Evolutionary conservation across 768 basidiomycete genomes (phyloP).

Genomic region (Candolleomyces aberdarensis): DNA sequence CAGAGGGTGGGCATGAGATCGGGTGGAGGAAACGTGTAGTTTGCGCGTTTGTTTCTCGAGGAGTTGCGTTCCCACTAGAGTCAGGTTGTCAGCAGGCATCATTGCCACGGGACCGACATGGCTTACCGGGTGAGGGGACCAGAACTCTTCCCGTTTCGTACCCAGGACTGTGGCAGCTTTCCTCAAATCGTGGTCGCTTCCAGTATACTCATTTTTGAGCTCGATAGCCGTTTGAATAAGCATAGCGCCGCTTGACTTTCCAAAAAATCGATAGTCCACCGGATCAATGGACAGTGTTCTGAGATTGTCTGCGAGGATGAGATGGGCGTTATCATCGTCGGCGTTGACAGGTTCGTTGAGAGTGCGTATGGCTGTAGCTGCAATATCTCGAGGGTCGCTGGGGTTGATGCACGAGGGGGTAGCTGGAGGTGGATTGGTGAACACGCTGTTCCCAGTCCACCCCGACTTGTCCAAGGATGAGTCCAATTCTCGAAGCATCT

Average conservation of each 20-base stretch:
- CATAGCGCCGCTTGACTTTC: conserved; percentile 55
- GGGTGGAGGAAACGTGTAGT: conserved; percentile 45
- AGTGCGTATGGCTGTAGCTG: conserved; percentile 33
- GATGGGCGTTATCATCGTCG: conserved; percentile 32
- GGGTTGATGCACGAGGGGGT: not conserved
- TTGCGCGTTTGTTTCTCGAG: conserved; percentile 11
- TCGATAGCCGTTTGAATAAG: conserved; percentile 54
- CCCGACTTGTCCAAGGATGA: conserved; percentile 23
- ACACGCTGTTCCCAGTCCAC: conserved; percentile 16
- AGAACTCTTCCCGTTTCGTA: conserved; percentile 33
- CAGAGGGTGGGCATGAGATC: conserved; percentile 53
- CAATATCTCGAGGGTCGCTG: conserved; percentile 18
- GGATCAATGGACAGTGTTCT: conserved; percentile 31
- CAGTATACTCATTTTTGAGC: conserved; percentile 54
- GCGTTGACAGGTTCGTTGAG: conserved; percentile 19
- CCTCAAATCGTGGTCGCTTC: conserved; percentile 18
- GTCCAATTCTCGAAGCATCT: conserved; percentile 56
- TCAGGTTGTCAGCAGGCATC: not conserved
- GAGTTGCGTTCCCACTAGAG: conserved; percentile 35
- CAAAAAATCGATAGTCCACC: conserved; percentile 45
- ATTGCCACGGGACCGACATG: not conserved
- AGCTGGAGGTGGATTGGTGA: conserved; percentile 4
- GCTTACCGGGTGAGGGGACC: conserved; percentile 34
- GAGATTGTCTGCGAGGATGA: conserved; percentile 34
- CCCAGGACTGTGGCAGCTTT: conserved; percentile 14